Percentiles rank a stretch among this genome's conserved stretches.
Conservation (phyloP, 78 protist species). For the Capsaspora owczarzaki region DNA sequence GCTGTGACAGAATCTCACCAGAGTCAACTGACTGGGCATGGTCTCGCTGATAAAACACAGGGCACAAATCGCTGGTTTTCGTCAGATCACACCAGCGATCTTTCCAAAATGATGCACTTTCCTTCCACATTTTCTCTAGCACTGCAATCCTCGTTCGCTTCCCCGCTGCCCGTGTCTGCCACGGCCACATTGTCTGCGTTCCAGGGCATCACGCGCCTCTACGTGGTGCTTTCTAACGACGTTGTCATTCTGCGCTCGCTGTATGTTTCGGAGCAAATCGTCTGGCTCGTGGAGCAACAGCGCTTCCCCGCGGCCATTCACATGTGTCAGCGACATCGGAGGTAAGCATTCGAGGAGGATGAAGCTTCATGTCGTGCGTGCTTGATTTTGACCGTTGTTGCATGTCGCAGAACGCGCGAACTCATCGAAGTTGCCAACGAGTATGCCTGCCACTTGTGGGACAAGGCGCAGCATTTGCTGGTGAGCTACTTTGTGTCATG, state of each 20-base stretch:
- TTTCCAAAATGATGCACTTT: too few relatives aligned
- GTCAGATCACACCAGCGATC: not conserved
- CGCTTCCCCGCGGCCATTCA: not conserved
- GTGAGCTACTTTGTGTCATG: too few relatives aligned
- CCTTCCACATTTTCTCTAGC: too few relatives aligned
- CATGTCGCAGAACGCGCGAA: not conserved
- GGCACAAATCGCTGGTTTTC: not conserved
- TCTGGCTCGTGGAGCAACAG: not conserved
- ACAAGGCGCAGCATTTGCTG: not conserved
- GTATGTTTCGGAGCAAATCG: not conserved
- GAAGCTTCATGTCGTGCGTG: too few relatives aligned
- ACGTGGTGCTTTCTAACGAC: not conserved
- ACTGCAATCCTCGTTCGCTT: too few relatives aligned
- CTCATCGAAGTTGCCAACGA: constrained; percentile 4
- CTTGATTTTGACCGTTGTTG: too few relatives aligned
- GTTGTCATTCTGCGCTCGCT: not conserved
- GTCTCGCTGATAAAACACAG: not conserved
- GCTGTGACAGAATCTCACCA: not conserved
- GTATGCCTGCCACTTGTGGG: constrained; percentile 3
- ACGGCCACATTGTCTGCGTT: not conserved
- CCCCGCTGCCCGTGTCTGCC: too few relatives aligned
- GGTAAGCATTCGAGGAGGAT: too few relatives aligned
- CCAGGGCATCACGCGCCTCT: not conserved
- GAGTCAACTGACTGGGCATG: not conserved
- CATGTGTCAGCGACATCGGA: not conserved